A percentile compares a stretch with the other conserved stretches of the same genome.
These are phyloP conservation scores for Xylaria intraflava DNA, from an alignment of 495 filamentous ascomycete genomes.

Conservation along the genomic window DNA sequence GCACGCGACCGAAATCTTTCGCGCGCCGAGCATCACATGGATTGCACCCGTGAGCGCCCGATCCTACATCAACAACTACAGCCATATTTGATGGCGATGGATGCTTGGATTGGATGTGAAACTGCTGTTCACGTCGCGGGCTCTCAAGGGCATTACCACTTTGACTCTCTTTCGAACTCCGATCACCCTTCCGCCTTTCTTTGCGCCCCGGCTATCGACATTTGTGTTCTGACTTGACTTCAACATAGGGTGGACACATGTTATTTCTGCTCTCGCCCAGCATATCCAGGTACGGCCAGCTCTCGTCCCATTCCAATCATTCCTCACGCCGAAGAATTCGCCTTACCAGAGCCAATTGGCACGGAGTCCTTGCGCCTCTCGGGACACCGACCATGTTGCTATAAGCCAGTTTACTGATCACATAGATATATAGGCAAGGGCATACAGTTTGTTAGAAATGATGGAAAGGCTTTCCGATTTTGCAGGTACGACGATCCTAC, in stretches of 20 bases:
- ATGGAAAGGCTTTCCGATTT: slow-evolving; percentile 59
- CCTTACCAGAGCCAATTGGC: neutral
- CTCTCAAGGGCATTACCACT: neutral
- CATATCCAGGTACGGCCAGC: slow-evolving; percentile 63
- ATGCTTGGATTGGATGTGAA: neutral
- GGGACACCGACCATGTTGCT: neutral
- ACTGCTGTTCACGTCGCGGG: neutral
- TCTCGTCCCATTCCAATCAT: slow-evolving; percentile 6
- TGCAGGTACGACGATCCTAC: slow-evolving; percentile 5
- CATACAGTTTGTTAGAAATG: slow-evolving; percentile 48
- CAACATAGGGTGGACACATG: slow-evolving; percentile 62
- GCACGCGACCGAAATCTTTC: neutral
- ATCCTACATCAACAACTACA: neutral
- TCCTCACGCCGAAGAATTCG: neutral
- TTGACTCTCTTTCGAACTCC: neutral
- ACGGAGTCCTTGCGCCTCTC: neutral
- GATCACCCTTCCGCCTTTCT: neutral
- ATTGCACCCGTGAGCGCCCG: neutral
- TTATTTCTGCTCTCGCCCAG: slow-evolving; percentile 81
- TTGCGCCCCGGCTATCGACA: neutral
- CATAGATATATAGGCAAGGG: slow-evolving; percentile 7
- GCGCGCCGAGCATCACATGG: neutral
- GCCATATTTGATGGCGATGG: neutral
- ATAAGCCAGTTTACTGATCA: neutral
- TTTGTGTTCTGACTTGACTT: slow-evolving; percentile 14